Evolutionary conservation across 805 yeast genomes (phyloP).

Genomic region (Monosporozyma yasuniensis): DNA sequence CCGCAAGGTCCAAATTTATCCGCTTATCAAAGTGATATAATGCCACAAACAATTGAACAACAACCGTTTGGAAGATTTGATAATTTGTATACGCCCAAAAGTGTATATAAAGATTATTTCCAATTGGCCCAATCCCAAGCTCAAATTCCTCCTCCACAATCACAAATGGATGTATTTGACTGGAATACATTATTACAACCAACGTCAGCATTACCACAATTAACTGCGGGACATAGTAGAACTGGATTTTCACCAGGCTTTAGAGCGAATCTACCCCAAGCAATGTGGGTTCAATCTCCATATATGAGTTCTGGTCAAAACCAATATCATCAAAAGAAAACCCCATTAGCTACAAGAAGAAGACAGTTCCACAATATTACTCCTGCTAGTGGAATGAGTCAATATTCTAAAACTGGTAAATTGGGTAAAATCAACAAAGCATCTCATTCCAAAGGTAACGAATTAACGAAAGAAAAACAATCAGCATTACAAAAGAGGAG

Average conservation of each 20-base stretch:
- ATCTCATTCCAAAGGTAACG: background rate
- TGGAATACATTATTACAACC: constrained; percentile 6
- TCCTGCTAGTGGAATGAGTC: background rate
- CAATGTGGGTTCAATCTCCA: constrained; percentile 8
- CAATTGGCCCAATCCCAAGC: background rate
- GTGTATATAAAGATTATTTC: constrained; percentile 2
- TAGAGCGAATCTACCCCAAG: constrained; percentile 1
- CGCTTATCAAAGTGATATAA: constrained; percentile 4
- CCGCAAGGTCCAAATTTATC: background rate
- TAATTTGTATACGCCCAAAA: constrained; percentile 8
- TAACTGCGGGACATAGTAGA: background rate
- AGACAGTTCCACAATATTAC: constrained; percentile 5
- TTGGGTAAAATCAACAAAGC: constrained; percentile 1
- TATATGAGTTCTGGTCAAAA: constrained; percentile 2
- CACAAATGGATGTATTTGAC: constrained; percentile 3
- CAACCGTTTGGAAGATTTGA: constrained; percentile 8
- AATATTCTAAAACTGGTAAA: constrained; percentile 1
- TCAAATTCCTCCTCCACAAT: background rate
- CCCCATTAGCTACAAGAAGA: constrained; percentile 5
- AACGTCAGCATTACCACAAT: background rate
- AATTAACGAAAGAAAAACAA: background rate
- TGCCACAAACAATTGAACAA: constrained; percentile 9
- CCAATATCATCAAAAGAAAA: constrained; percentile 3
- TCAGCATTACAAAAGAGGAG: background rate
- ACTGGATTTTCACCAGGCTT: constrained; percentile 6